Conservation (phyloP, 208 protist species). For the Trypanosoma caninum region DNA sequence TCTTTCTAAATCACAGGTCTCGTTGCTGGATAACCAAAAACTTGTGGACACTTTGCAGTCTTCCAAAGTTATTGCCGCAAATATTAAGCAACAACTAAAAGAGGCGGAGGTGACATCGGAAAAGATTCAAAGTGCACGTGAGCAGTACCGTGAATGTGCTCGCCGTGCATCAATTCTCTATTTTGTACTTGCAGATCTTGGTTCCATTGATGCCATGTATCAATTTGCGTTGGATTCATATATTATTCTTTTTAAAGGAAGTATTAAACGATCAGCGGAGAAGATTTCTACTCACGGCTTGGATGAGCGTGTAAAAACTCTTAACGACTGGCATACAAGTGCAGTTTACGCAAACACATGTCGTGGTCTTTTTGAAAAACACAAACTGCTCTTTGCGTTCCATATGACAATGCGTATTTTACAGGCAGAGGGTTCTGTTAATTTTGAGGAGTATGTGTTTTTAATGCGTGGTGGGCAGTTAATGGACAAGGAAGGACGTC, state of each 20-base stretch:
- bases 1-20: slow-evolving; percentile 90
- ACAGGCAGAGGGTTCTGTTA: slow-evolving; percentile 84
- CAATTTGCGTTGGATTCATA: slow-evolving; percentile 98
- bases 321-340: slow-evolving; percentile 98
- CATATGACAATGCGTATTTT: slow-evolving; percentile 98
- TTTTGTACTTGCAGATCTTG: slow-evolving; percentile 97
- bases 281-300: slow-evolving; percentile 84
- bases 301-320: slow-evolving; percentile 91
- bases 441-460: slow-evolving; percentile 97
- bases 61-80: slow-evolving; percentile 96
- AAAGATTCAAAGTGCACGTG: slow-evolving; percentile 96
- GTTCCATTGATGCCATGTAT: slow-evolving; percentile 98
- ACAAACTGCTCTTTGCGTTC: slow-evolving; percentile 99
- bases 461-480: slow-evolving; percentile 96
- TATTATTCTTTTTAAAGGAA: slow-evolving; percentile 95
- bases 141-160: slow-evolving; percentile 96
- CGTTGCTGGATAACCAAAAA: slow-evolving; percentile 96
- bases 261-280: slow-evolving; percentile 93
- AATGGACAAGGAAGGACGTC: slow-evolving; percentile 91
- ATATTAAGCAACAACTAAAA: slow-evolving; percentile 93
- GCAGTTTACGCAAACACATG: slow-evolving; percentile 98
- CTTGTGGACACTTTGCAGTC: slow-evolving; percentile 97
- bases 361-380: slow-evolving; percentile 97
- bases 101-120: slow-evolving; percentile 93
- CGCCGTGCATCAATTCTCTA: slow-evolving; percentile 96